Percentiles rank a stretch among this genome's conserved stretches.
Evolutionary conservation across 2,329 filamentous ascomycete species (phyloP).

Genomic region (Endocalyx cinctus): DNA sequence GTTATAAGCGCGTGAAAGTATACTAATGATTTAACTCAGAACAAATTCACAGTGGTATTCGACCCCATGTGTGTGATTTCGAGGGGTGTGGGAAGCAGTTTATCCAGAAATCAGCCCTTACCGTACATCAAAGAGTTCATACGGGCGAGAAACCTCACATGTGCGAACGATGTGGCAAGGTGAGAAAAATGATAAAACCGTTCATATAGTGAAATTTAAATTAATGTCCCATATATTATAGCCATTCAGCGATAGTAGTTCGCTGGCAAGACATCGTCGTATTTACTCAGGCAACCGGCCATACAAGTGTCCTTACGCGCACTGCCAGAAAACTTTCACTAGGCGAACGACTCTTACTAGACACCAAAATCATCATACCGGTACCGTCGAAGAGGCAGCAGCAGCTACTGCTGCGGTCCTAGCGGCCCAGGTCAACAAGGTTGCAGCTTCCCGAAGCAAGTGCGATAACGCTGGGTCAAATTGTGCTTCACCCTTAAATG

Average conservation of each 20-base stretch:
- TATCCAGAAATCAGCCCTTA: conserved; percentile 92
- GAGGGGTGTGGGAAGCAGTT: conserved; percentile 91
- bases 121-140: conserved; percentile 91
- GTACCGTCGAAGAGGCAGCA: conserved; percentile 89
- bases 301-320: conserved; percentile 95
- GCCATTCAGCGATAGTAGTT: conserved; percentile 96
- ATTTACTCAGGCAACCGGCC: conserved; percentile 95
- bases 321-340: conserved; percentile 98
- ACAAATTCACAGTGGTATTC: conserved; percentile 87
- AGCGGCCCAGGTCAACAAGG: conserved; percentile 43
- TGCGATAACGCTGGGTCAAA: conserved; percentile 67
- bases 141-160: conserved; percentile 98
- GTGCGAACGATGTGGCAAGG: conserved; percentile 95
- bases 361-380: conserved; percentile 93
- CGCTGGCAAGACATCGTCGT: conserved; percentile 83
- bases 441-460: conserved; percentile 55
- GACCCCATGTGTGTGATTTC: conserved; percentile 89
- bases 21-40: conserved; percentile 51
- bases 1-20: conserved; percentile 2
- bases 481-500: conserved; percentile 70
- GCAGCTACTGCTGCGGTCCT: conserved; percentile 83
- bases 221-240: conserved; percentile 41
- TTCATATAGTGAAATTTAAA: no score
- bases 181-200: no score
- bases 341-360: conserved; percentile 90